Evolutionary conservation across 176 grass and related monocot species (phyloP).

Genomic region (Triticum timopheevii): DNA sequence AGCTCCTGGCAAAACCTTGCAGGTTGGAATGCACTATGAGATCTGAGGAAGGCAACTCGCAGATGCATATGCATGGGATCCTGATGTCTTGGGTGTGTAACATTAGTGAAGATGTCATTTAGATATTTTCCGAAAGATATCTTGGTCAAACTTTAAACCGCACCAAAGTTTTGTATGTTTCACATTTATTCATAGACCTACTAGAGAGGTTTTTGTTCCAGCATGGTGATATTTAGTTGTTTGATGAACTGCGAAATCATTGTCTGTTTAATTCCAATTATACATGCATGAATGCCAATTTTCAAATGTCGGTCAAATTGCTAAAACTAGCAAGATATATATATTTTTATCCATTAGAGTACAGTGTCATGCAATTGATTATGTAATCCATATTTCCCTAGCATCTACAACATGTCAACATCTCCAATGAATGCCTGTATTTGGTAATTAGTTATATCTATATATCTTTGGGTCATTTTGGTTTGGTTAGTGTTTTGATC

Average conservation of each 20-base stretch:
- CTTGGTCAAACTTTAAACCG: not conserved
- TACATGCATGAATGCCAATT: not conserved
- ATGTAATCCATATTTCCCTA: not conserved
- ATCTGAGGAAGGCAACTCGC: slow-evolving; percentile 46
- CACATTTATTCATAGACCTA: slow-evolving; percentile 7
- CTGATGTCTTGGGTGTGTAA: slow-evolving; percentile 3
- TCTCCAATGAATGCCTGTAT: not conserved
- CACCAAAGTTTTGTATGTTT: not conserved
- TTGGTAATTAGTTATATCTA: not conserved
- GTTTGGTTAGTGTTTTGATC: not conserved
- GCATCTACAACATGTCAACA: not conserved
- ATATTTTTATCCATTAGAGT: not conserved
- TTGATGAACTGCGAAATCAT: not conserved
- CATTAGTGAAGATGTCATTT: slow-evolving; percentile 4
- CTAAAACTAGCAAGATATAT: not conserved
- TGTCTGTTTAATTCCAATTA: not conserved
- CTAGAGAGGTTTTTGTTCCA: not conserved
- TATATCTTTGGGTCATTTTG: not conserved
- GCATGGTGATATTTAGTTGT: not conserved
- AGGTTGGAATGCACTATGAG: slow-evolving; percentile 78
- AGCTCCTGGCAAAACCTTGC: slow-evolving; percentile 57
- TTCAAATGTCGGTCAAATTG: not conserved
- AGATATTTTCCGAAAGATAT: not conserved
- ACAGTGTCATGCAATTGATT: not conserved
- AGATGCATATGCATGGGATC: slow-evolving; percentile 16